A percentile compares a stretch with the other conserved stretches of the same genome.
Conservation (phyloP, 2,329 filamentous ascomycete species). For the Ophiognomonia clavigignenti-juglandacearum region DNA sequence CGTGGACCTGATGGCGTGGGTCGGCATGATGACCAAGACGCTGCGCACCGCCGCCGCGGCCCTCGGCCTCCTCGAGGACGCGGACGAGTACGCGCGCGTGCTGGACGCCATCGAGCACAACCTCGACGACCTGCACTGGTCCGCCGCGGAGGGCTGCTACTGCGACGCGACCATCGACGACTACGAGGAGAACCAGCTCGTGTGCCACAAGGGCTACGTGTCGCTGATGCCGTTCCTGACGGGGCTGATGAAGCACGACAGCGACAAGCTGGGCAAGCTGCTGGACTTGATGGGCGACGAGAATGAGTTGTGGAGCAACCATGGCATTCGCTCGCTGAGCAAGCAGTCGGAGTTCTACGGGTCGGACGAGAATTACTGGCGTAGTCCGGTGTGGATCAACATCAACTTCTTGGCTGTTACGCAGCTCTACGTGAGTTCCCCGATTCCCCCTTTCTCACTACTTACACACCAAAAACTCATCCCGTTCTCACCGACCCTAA, state of each 20-base stretch:
- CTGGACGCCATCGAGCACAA: constrained; percentile 77
- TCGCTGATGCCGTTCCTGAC: constrained; percentile 89
- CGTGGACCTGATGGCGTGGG: constrained; percentile 91
- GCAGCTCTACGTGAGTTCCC: constrained; percentile 66
- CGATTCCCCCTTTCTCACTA: neutral
- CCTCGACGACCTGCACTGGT: constrained; percentile 92
- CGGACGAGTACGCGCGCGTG: constrained; percentile 63
- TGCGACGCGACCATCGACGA: constrained; percentile 95
- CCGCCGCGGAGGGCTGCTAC: constrained; percentile 71
- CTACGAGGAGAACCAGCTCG: constrained; percentile 82
- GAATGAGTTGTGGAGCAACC: constrained; percentile 82
- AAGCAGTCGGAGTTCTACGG: constrained; percentile 78
- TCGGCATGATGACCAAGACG: constrained; percentile 92
- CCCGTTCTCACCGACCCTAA: constrained; percentile 3
- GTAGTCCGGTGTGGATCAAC: constrained; percentile 90
- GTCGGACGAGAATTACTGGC: constrained; percentile 95
- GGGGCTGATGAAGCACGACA: constrained; percentile 70
- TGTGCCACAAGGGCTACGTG: constrained; percentile 96
- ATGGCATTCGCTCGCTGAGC: constrained; percentile 87
- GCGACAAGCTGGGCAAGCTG: constrained; percentile 67
- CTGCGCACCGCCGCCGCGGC: constrained; percentile 73
- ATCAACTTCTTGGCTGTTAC: constrained; percentile 87
- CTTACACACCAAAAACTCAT: neutral
- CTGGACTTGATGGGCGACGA: constrained; percentile 76
- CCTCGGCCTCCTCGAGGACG: constrained; percentile 74